These are phyloP conservation scores for Nectriaceae sp. DNA, from an alignment of 2,329 filamentous ascomycete genomes.

Conservation along the genomic window DNA sequence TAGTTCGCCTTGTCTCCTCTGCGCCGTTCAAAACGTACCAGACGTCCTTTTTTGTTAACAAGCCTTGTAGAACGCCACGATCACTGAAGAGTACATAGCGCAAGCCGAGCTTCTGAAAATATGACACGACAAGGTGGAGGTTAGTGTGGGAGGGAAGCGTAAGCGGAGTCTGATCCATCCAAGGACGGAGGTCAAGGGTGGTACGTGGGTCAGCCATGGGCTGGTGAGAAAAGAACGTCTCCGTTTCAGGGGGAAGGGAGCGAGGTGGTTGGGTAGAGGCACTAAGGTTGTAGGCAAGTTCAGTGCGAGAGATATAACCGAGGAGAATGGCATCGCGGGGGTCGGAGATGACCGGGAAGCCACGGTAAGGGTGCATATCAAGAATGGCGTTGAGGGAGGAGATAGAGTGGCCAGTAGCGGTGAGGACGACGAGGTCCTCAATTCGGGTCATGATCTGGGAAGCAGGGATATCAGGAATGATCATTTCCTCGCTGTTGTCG, in stretches of 20 bases:
- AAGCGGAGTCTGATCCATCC: slow-evolving; percentile 99
- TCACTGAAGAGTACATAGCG: slow-evolving; percentile 89
- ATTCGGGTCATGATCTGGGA: slow-evolving; percentile 88
- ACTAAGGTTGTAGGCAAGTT: slow-evolving; percentile 78
- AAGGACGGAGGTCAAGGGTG: slow-evolving; percentile 86
- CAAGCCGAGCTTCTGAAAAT: slow-evolving; percentile 93
- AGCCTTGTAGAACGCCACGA: slow-evolving; percentile 75
- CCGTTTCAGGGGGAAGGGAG: slow-evolving; percentile 67
- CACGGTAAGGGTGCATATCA: slow-evolving; percentile 74
- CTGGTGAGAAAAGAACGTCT: slow-evolving; percentile 83
- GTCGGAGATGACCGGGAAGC: slow-evolving; percentile 87
- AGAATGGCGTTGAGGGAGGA: slow-evolving; percentile 72
- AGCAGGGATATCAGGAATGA: slow-evolving; percentile 81
- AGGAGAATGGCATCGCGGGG: slow-evolving; percentile 76
- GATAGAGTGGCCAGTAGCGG: slow-evolving; percentile 86
- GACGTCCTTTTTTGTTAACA: slow-evolving; percentile 96
- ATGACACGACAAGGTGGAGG: slow-evolving; percentile 82
- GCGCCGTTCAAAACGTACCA: slow-evolving; percentile 89
- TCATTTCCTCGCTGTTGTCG: slow-evolving; percentile 83
- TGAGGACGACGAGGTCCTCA: slow-evolving; percentile 86
- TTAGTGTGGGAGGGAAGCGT: slow-evolving; percentile 77
- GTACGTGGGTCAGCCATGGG: slow-evolving; percentile 75
- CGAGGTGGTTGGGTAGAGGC: slow-evolving; percentile 55
- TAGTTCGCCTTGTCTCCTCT: slow-evolving; percentile 58
- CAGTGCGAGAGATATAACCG: slow-evolving; percentile 91